A percentile compares a stretch with the other conserved stretches of the same genome.
phyloP scores from a whole-genome alignment of 352 stramenopile species.

The Pythium coloratum region DNA sequence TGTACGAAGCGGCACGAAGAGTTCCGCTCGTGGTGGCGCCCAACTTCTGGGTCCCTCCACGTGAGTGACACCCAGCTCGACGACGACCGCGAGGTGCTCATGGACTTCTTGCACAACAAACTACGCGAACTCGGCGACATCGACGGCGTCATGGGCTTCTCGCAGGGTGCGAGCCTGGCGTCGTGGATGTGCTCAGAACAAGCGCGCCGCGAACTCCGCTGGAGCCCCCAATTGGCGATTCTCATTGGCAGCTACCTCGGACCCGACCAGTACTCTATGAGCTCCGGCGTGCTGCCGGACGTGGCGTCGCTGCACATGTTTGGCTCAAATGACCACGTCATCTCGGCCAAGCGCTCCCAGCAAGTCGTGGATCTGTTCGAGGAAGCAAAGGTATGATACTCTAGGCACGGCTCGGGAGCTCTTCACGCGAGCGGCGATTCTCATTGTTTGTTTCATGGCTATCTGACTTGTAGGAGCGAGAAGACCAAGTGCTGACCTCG shows the following conservation, averaged over 20 bases:
- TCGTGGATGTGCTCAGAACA: conserved; percentile 79
- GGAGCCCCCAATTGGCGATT: conserved; percentile 68
- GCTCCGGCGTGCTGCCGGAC: conserved; percentile 45
- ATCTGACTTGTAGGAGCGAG: conserved; percentile 26
- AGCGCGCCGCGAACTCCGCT: conserved; percentile 58
- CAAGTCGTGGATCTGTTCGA: conserved; percentile 69
- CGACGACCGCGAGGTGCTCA: conserved; percentile 50
- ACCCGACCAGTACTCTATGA: conserved; percentile 53
- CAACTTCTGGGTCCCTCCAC: conserved; percentile 43
- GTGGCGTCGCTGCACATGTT: conserved; percentile 77
- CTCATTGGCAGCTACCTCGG: conserved; percentile 77
- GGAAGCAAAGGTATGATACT: conserved; percentile 41
- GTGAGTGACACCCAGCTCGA: conserved; percentile 48
- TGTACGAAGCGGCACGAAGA: conserved; percentile 56
- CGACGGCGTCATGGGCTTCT: conserved; percentile 84
- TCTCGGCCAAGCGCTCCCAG: conserved; percentile 68
- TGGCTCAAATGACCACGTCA: conserved; percentile 80
- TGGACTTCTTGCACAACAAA: conserved; percentile 59
- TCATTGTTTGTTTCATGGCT: not conserved
- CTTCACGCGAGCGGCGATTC: not conserved
- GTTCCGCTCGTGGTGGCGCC: conserved; percentile 80
- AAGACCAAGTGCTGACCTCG: conserved; percentile 53
- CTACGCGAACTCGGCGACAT: conserved; percentile 58
- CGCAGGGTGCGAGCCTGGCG: conserved; percentile 74
- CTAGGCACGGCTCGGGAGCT: not conserved